Percentiles rank a stretch among this genome's conserved stretches.
Evolutionary conservation across 225 moss, liverwort and hornwort species (phyloP).

Genomic region (Sphagnum tenellum): DNA sequence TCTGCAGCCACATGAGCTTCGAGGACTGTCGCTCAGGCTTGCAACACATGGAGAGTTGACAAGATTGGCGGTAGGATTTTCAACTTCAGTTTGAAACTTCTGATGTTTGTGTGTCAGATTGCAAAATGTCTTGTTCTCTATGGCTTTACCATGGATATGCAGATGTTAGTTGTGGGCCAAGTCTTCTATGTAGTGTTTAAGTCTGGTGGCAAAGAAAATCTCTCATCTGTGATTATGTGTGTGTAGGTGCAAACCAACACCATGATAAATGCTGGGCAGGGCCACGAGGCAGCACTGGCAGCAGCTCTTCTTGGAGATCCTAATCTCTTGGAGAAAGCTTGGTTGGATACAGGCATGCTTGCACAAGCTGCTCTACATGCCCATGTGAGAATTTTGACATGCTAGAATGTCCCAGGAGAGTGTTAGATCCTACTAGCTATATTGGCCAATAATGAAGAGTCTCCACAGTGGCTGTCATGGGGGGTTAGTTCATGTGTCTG

Average conservation of each 20-base stretch:
- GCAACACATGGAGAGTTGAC: conserved; percentile 93
- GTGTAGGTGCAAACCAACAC: conserved; percentile 86
- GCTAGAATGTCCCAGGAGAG: no score
- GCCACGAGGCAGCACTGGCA: conserved; percentile 85
- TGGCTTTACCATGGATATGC: no score
- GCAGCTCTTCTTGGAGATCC: conserved; percentile 86
- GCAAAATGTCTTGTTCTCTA: no score
- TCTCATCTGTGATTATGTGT: background rate
- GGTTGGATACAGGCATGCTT: conserved; percentile 88
- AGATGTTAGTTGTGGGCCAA: no score
- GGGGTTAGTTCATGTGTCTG: no score
- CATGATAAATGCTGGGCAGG: conserved; percentile 76
- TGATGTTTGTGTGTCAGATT: no score
- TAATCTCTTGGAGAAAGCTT: conserved; percentile 77
- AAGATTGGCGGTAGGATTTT: conserved; percentile 66
- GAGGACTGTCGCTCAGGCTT: conserved; percentile 78
- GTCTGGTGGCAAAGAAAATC: no score
- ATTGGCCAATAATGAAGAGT: no score
- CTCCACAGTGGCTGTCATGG: no score
- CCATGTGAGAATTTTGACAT: conserved; percentile 44
- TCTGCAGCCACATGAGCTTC: conserved; percentile 73
- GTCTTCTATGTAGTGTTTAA: no score
- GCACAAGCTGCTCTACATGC: conserved; percentile 94
- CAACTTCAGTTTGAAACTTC: background rate
- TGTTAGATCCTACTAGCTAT: no score